Conservation (phyloP, 2,329 filamentous ascomycete genomes). For the Mycocentrospora acerina region DNA sequence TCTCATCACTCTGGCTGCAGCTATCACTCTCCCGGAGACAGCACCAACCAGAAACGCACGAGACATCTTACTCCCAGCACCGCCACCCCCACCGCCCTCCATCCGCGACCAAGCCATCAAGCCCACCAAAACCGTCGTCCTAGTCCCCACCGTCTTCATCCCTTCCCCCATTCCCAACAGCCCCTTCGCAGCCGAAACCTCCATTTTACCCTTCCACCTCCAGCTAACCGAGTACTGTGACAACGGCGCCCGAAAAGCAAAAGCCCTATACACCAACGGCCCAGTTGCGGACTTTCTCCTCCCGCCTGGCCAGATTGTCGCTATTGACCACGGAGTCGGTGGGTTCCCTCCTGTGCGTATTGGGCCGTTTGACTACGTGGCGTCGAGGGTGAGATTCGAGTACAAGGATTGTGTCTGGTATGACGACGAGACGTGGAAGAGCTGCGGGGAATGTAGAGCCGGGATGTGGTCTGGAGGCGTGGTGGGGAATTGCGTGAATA, state of each 20-base stretch:
- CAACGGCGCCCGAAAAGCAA: background rate
- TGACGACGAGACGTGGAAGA: conserved; percentile 13
- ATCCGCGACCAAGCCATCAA: background rate
- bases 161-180: background rate
- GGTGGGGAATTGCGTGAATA: conserved; percentile 4
- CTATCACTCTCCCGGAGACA: too few relatives aligned
- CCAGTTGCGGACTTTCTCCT: conserved; percentile 5
- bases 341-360: conserved; percentile 5
- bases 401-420: conserved; percentile 15
- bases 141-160: conserved; percentile 1
- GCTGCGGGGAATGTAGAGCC: conserved; percentile 20
- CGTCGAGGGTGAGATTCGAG: conserved; percentile 2
- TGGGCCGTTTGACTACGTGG: conserved; percentile 5
- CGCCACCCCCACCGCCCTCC: too few relatives aligned
- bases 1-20: background rate
- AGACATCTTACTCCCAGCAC: too few relatives aligned
- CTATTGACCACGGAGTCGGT: conserved; percentile 5
- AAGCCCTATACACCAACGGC: conserved; percentile 4
- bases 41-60: too few relatives aligned
- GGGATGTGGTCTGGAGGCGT: conserved; percentile 4
- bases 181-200: conserved; percentile 4
- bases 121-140: background rate
- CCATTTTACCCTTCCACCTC: conserved; percentile 19
- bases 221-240: conserved; percentile 6
- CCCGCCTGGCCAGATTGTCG: background rate